Conservation (phyloP, 441 rosid genomes). For the Syzygium syzygioides region DNA sequence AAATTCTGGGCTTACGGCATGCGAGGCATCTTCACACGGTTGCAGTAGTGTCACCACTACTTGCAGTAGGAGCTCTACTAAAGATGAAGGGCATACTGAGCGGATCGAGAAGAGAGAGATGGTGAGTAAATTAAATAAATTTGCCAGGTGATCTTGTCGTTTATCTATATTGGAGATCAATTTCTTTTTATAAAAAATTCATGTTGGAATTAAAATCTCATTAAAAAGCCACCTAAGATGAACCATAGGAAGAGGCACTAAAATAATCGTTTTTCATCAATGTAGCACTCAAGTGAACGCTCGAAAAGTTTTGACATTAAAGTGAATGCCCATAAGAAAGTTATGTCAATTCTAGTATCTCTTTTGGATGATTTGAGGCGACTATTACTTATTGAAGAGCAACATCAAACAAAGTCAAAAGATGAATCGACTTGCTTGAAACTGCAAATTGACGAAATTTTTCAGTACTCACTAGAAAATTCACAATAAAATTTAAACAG, state of each 20-base stretch:
- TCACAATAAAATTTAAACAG: not conserved
- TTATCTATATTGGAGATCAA: not conserved
- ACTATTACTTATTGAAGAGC: not conserved
- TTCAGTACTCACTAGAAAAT: not conserved
- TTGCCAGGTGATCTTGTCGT: not conserved
- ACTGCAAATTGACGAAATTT: not conserved
- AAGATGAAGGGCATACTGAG: not conserved
- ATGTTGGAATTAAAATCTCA: not conserved
- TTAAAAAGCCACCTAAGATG: not conserved
- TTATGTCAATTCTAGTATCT: not conserved
- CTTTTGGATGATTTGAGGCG: not conserved
- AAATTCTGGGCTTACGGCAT: not conserved
- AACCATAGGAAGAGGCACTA: too few relatives aligned
- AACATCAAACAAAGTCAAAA: not conserved
- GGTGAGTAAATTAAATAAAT: not conserved
- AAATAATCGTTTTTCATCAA: too few relatives aligned
- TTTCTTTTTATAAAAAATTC: not conserved
- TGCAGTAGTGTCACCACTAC: not conserved
- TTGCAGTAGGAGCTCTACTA: not conserved
- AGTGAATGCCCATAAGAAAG: fast-evolving
- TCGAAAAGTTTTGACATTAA: not conserved
- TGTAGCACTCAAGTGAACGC: not conserved
- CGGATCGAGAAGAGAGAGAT: not conserved
- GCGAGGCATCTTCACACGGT: not conserved
- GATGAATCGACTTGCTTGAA: not conserved